Evolutionary conservation across 2,329 filamentous ascomycete genomes (phyloP).

Genomic region (Triangularia verruculosa): DNA sequence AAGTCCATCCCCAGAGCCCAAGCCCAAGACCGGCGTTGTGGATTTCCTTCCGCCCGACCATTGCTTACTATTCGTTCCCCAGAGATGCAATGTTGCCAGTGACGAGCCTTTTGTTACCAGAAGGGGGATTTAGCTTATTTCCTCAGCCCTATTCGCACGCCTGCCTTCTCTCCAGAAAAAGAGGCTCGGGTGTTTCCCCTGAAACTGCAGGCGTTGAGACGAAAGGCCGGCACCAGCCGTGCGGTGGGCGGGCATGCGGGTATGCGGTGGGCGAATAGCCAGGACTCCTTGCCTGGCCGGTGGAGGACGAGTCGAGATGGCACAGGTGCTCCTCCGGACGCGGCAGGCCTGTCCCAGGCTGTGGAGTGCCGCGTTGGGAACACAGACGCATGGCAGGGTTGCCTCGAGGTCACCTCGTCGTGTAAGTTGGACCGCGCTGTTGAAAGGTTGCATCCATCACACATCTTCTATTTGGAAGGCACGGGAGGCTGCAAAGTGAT

Average conservation of each 20-base stretch:
- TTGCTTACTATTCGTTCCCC: slow-evolving; percentile 2
- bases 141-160: background rate
- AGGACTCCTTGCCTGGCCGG: background rate
- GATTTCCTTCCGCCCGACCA: slow-evolving; percentile 26
- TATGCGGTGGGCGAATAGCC: background rate
- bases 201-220: background rate
- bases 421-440: background rate
- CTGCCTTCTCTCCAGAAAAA: background rate
- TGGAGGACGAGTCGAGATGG: background rate
- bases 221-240: background rate
- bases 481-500: background rate
- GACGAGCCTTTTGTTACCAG: background rate
- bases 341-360: background rate
- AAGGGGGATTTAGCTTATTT: background rate
- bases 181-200: background rate
- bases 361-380: background rate
- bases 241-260: background rate
- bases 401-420: background rate
- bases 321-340: background rate
- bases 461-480: background rate
- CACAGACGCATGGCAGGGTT: slow-evolving; percentile 1
- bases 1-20: background rate
- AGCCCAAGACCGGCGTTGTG: background rate
- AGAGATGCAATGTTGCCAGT: background rate
- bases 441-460: slow-evolving; percentile 1